Percentiles rank a stretch among this genome's conserved stretches.
Evolutionary conservation across 2,329 filamentous ascomycete genomes (phyloP).

Genomic region (Claviceps spartinae): DNA sequence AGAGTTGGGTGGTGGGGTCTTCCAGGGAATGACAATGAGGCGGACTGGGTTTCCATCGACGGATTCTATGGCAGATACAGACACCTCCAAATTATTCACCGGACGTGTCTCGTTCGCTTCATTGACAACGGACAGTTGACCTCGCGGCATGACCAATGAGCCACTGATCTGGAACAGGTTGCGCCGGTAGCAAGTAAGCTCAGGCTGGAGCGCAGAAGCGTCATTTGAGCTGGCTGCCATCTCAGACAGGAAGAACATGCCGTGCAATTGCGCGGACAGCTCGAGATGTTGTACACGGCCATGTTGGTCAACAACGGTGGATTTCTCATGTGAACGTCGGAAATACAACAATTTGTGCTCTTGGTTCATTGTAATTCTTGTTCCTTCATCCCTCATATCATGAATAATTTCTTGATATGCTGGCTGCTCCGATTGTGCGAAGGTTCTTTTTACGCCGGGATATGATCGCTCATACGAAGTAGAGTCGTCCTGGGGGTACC

Average conservation of each 20-base stretch:
- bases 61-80: conserved; percentile 85
- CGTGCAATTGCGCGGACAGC: conserved; percentile 61
- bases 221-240: conserved; percentile 52
- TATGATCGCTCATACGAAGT: conserved; percentile 42
- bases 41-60: conserved; percentile 86
- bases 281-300: conserved; percentile 48
- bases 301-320: conserved; percentile 45
- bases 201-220: conserved; percentile 50
- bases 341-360: conserved; percentile 49
- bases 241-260: conserved; percentile 81
- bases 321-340: conserved; percentile 42
- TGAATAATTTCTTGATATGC: conserved; percentile 48
- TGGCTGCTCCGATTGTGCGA: conserved; percentile 40
- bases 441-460: conserved; percentile 42
- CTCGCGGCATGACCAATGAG: conserved; percentile 66
- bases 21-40: conserved; percentile 95
- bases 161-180: conserved; percentile 96
- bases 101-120: conserved; percentile 76
- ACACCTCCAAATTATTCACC: conserved; percentile 70
- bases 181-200: conserved; percentile 88
- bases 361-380: conserved; percentile 43
- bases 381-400: conserved; percentile 44
- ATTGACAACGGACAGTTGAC: conserved; percentile 65
- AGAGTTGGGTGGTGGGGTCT: conserved; percentile 74
- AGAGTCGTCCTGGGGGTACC: conserved; percentile 41